Evolutionary conservation across 768 basidiomycete species (phyloP).

Genomic region (Dioszegia aurantiaca): DNA sequence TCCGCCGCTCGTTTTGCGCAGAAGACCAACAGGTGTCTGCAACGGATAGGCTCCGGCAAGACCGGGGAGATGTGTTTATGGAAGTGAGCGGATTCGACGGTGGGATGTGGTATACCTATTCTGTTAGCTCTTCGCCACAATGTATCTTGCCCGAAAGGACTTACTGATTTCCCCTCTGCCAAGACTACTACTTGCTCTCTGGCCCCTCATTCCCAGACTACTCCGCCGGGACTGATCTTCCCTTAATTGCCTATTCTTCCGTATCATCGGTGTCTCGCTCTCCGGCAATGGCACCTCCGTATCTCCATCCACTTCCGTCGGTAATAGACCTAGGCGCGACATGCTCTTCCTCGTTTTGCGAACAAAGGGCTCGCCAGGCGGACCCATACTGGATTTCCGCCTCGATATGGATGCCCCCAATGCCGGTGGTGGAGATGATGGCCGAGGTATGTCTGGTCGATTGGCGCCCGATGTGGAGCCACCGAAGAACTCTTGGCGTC

Average conservation of each 20-base stretch:
- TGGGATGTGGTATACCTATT: slow-evolving; percentile 46
- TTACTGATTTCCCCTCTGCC: slow-evolving; percentile 49
- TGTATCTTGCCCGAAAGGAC: slow-evolving; percentile 18
- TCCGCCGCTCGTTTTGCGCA: slow-evolving; percentile 42
- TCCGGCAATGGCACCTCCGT: slow-evolving; percentile 43
- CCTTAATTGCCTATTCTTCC: slow-evolving; percentile 47
- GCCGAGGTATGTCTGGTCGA: slow-evolving; percentile 23
- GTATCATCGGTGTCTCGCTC: slow-evolving; percentile 48
- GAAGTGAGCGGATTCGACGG: slow-evolving; percentile 36
- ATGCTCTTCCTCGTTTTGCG: slow-evolving; percentile 35
- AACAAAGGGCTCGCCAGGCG: slow-evolving; percentile 26
- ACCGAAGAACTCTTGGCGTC: background rate
- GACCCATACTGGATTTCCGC: slow-evolving; percentile 25
- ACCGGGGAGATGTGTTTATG: slow-evolving; percentile 45
- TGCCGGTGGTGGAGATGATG: slow-evolving; percentile 17
- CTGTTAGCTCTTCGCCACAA: background rate
- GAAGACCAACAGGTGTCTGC: slow-evolving; percentile 45
- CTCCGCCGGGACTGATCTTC: slow-evolving; percentile 40
- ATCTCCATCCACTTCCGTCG: slow-evolving; percentile 27
- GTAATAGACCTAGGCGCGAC: slow-evolving; percentile 15
- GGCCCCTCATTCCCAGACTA: slow-evolving; percentile 41
- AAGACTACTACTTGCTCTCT: slow-evolving; percentile 45
- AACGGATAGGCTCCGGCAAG: slow-evolving; percentile 47
- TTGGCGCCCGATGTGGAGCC: slow-evolving; percentile 18
- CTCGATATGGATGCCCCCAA: slow-evolving; percentile 1